These are phyloP conservation scores for Rusavskia elegans DNA, from an alignment of 495 filamentous ascomycete species.

Conservation along the genomic window DNA sequence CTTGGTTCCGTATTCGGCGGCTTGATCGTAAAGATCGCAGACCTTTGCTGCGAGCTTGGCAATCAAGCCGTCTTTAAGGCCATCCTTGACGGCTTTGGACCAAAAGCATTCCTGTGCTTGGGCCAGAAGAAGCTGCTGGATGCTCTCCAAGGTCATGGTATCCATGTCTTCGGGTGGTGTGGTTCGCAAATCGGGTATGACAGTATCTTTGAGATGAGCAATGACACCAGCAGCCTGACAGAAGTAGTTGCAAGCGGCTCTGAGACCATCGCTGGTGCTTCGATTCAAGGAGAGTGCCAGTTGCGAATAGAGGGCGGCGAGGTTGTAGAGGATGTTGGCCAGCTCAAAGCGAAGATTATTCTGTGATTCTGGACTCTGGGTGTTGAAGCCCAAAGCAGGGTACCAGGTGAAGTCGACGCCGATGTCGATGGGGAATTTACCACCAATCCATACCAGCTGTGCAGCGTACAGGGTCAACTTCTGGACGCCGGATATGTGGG, in stretches of 20 bases:
- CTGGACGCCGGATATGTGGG: slow-evolving; percentile 75
- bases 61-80: slow-evolving; percentile 78
- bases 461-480: slow-evolving; percentile 81
- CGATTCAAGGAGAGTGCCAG: slow-evolving; percentile 71
- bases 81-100: slow-evolving; percentile 93
- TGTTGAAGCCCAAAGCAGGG: slow-evolving; percentile 81
- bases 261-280: slow-evolving; percentile 67
- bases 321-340: slow-evolving; percentile 83
- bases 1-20: slow-evolving; percentile 72
- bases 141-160: slow-evolving; percentile 61
- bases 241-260: slow-evolving; percentile 81
- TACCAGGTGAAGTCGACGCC: slow-evolving; percentile 95
- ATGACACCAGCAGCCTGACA: slow-evolving; percentile 79
- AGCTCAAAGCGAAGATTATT: slow-evolving; percentile 94
- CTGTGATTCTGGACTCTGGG: slow-evolving; percentile 48
- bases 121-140: slow-evolving; percentile 71
- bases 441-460: slow-evolving; percentile 84
- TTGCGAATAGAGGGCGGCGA: slow-evolving; percentile 85
- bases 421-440: slow-evolving; percentile 95
- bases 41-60: slow-evolving; percentile 84
- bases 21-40: slow-evolving; percentile 76
- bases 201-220: slow-evolving; percentile 55
- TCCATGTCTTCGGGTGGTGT: slow-evolving; percentile 95
- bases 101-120: slow-evolving; percentile 97
- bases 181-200: slow-evolving; percentile 74